Evolutionary conservation across 2,329 filamentous ascomycete genomes (phyloP), one percentile per base, ranked within the genome.

Genomic region (Beauveria australis): DNA sequence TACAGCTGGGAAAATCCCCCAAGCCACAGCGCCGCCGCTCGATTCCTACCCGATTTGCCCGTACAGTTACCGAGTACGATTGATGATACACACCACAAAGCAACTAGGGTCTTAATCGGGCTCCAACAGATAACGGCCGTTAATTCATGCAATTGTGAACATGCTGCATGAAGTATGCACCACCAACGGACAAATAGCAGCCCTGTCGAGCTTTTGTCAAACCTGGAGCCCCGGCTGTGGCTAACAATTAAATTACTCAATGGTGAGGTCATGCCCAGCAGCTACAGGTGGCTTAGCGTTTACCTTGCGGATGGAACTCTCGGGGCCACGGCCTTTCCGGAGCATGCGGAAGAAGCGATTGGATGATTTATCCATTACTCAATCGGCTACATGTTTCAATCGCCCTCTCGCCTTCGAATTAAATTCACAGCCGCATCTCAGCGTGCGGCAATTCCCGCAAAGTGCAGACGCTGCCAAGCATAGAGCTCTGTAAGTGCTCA

Each of bases 41-140:
- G 54, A 57, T 57, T 48, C 54, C 54, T 57, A 18, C 54, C 54
- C 44, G 54, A 57, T 57, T 57, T 16, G 54, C 54, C 37, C 51
- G n/a, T 26, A 19, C 33, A 5, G 12, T 37, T 22, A 54, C 40
- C 37, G 37, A 43, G 37, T 52, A 37, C 28, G 49, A 37, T 19
- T 18, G 30, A 19, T 7, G 37, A 24, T 24, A 28, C 40, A 44
- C 40, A 47, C 37, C 19, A n/a, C 19, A 18, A n/a, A 24, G 41
- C 14, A 56, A 30, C 9, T 12, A 46, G 24, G 40, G 41, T 41
- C 41, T 30, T 44, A 24, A 46, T 54, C 52, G 37, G 53, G 53
- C 22, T 44, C 24, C 30, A n/a, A 52, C 30, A 26, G 8, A 12
- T 7, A n/a, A n/a, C n/a, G n/a, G n/a, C n/a, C n/a, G n/a, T n/a